These are phyloP conservation scores for Glebionis coronaria DNA, from an alignment of 129 eudicot genomes.

Conservation along the genomic window DNA sequence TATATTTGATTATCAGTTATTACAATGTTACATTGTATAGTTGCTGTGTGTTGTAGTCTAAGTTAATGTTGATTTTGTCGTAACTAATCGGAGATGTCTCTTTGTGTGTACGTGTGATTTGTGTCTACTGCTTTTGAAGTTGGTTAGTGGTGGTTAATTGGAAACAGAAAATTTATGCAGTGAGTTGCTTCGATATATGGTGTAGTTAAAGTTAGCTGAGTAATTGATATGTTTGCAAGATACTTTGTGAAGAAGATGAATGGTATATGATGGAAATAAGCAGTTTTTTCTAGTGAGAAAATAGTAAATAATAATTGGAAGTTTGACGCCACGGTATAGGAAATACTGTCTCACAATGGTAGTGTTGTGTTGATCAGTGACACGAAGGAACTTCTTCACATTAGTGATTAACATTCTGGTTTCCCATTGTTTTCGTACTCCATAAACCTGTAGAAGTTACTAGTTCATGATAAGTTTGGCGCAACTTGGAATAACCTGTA, in stretches of 20 bases:
- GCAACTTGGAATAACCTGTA: too few species aligned
- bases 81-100: not conserved
- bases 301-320: not conserved
- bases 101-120: not conserved
- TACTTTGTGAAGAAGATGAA: not conserved
- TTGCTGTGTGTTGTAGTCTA: too few species aligned
- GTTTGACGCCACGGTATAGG: too few species aligned
- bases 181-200: not conserved
- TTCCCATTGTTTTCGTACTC: too few species aligned
- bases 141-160: conserved; percentile 4
- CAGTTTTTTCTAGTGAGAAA: not conserved
- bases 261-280: not conserved
- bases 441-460: too few species aligned
- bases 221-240: not conserved
- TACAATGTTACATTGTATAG: too few species aligned
- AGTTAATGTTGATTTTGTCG: not conserved
- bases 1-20: too few species aligned
- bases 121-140: not conserved
- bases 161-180: not conserved
- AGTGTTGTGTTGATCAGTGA: too few species aligned
- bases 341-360: too few species aligned
- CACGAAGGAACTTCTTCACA: too few species aligned
- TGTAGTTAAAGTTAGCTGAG: not conserved
- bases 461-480: too few species aligned
- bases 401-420: too few species aligned